Base-by-base conservation (phyloP, 2,329 filamentous ascomycete genomes). In the Moelleriella libera region DNA sequence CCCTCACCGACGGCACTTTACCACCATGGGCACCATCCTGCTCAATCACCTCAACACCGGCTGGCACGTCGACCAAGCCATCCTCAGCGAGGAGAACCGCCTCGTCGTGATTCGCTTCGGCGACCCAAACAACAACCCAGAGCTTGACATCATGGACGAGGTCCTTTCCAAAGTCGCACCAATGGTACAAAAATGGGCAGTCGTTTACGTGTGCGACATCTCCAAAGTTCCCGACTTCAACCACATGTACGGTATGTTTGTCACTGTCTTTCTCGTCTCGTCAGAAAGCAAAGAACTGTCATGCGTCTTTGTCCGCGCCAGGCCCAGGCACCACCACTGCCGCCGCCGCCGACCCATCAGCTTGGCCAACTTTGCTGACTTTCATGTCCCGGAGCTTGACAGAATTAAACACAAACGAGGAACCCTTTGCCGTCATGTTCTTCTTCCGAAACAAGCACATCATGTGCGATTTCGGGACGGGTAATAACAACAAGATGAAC, bases 391-490 rank as follows among this genome's bases (percentile, higher is more conserved):
- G 21, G 21, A 2, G 21, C 21, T 21, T 21, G 21, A 10, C 11
- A 51, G 50, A 51, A 45, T 29, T 51, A 11, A 51, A 49, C 12
- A 45, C 50, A 21, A 51, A 46, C 37, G 50, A 51, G 21, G 86
- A 98, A 62, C 82, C 88, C 0, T 87, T 89, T 69, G 94, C 92
- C 3, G 82, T 97, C 66, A 96, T 96, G 85, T 94, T 74, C 72
- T 95, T 95, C 75, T 95, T 89, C 72, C 80, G 90, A 52, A 98
- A 98, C 65, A 98, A 98, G 65, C 88, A 96, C 68, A 97, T 97
- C 80, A 94, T 94, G 85, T 88, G 85, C 64, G 90, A 97, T 77
- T 88, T 96, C 57, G 90, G 90, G 44, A 98, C 92, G 2, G 92
- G 92, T 54, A 95, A 98, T 69, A 98, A 98, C 67, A 98, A 98